phyloP scores from a whole-genome alignment of 352 stramenopile genomes.

The Phytophthora kernoviae region DNA sequence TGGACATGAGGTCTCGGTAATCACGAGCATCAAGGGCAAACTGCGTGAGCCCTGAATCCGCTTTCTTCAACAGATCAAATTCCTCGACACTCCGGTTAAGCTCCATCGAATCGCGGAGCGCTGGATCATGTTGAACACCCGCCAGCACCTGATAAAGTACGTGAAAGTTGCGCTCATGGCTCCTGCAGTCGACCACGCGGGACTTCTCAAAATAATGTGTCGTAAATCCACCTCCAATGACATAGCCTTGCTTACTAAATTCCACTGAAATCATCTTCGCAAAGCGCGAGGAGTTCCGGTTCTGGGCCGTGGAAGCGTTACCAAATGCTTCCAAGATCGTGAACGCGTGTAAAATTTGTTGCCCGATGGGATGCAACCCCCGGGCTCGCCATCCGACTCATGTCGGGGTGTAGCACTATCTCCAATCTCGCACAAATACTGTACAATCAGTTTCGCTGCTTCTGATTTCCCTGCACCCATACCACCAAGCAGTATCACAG shows the following conservation, averaged over 20 bases:
- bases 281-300: constrained; percentile 79
- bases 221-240: constrained; percentile 82
- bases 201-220: constrained; percentile 86
- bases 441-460: constrained; percentile 80
- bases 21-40: constrained; percentile 65
- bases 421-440: constrained; percentile 83
- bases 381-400: constrained; percentile 46
- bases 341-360: constrained; percentile 84
- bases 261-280: constrained; percentile 87
- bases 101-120: constrained; percentile 66
- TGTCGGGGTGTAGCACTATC: constrained; percentile 50
- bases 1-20: constrained; percentile 83
- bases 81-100: constrained; percentile 62
- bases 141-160: constrained; percentile 93
- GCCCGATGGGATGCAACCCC: constrained; percentile 70
- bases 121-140: constrained; percentile 73
- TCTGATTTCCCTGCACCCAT: constrained; percentile 84
- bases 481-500: constrained; percentile 71
- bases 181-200: constrained; percentile 76
- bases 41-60: constrained; percentile 45
- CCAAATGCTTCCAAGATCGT: constrained; percentile 83
- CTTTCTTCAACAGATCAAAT: constrained; percentile 65
- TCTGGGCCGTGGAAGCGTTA: constrained; percentile 61
- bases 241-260: constrained; percentile 75
- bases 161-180: constrained; percentile 92